Percentiles rank a stretch among this genome's conserved stretches.
phyloP scores from a whole-genome alignment of 192 early-diverging fungal genomes.

The Chytriomyces sp. region DNA sequence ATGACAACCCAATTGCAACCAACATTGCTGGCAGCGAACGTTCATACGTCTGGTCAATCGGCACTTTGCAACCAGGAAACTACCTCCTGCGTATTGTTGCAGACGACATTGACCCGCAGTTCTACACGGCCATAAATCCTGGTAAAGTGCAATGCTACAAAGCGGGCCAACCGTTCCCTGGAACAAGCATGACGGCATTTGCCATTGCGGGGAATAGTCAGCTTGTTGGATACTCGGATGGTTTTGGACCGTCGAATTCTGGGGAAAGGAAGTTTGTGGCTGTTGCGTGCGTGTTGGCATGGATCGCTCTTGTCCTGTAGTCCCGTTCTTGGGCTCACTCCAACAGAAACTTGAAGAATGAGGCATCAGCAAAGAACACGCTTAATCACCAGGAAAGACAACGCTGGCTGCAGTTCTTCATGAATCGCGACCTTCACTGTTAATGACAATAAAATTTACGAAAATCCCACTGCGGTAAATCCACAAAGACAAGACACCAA shows the following conservation, averaged over 20 bases:
- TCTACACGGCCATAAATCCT: constrained; percentile 11
- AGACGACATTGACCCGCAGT: constrained; percentile 22
- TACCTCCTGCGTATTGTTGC: constrained; percentile 23
- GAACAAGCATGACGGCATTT: background rate
- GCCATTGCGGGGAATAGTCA: constrained; percentile 21
- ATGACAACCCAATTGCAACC: constrained; percentile 10
- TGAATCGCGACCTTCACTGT: too few species aligned
- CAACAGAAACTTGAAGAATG: too few species aligned
- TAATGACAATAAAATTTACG: too few species aligned
- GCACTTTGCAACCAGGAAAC: constrained; percentile 5
- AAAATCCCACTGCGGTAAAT: too few species aligned
- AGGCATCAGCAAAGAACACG: too few species aligned
- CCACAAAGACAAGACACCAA: too few species aligned
- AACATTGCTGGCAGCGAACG: constrained; percentile 7
- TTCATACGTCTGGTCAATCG: constrained; percentile 10
- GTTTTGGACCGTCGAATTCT: background rate
- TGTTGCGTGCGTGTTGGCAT: background rate
- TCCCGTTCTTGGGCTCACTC: too few species aligned
- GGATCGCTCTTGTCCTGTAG: too few species aligned
- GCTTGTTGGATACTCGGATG: constrained; percentile 4
- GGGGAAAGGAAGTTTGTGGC: background rate
- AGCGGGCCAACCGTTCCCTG: constrained; percentile 15
- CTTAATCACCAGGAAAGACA: too few species aligned
- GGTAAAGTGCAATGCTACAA: constrained; percentile 22
- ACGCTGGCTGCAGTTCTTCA: too few species aligned